Conservation (phyloP, 139 green algal genomes). For the Closterium sp. region DNA sequence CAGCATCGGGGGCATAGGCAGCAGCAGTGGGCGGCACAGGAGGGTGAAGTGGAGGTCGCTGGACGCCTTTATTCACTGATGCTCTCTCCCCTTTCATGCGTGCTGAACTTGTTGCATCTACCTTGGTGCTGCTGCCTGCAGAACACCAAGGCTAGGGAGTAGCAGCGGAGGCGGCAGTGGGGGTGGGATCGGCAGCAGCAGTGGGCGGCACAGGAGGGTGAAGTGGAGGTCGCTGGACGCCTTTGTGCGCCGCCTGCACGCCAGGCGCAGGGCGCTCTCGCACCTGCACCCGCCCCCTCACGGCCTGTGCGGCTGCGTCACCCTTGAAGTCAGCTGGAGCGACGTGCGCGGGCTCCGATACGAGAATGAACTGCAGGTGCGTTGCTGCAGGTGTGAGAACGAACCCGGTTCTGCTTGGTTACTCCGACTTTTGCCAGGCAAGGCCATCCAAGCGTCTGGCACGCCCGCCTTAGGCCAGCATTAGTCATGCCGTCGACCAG, state of each 20-base stretch:
- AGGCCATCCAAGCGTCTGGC: background rate
- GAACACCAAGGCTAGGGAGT: too few species aligned
- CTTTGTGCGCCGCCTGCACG: conserved; percentile 15
- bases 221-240: conserved; percentile 1
- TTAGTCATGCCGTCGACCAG: background rate
- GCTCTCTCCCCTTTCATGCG: too few species aligned
- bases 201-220: background rate
- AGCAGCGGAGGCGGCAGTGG: too few species aligned
- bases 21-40: background rate
- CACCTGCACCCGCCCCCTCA: background rate
- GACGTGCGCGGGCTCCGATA: conserved; percentile 6
- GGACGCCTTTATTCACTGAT: too few species aligned
- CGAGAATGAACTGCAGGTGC: conserved; percentile 10
- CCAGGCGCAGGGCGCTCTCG: background rate
- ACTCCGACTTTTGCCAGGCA: too few species aligned
- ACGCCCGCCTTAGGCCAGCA: background rate
- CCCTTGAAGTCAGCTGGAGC: conserved; percentile 4
- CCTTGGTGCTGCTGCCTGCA: too few species aligned
- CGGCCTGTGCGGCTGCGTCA: conserved; percentile 15
- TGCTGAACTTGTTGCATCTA: too few species aligned
- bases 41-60: conserved; percentile 15
- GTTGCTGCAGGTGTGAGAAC: background rate
- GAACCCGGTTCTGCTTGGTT: background rate
- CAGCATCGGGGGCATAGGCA: too few species aligned
- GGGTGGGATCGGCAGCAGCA: too few species aligned